Evolutionary conservation across 768 basidiomycete species (phyloP), one percentile per base, ranked within the genome.

Genomic region (Termitomyces heimii): DNA sequence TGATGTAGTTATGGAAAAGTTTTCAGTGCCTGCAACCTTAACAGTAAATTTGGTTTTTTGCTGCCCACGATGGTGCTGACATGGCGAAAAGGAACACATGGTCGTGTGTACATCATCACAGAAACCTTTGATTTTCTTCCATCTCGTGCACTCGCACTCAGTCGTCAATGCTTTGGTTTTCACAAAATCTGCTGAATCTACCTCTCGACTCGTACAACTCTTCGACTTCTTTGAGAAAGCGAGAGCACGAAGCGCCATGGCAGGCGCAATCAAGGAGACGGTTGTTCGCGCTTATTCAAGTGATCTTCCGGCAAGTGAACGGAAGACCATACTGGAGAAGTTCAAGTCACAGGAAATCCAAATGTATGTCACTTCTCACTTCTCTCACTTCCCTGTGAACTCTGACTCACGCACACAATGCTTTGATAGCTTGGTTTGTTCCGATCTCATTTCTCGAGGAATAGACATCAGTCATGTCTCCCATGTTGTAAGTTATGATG

Each of bases 141-240:
- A 98, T 66, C 86, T 99, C 51, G 77, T 97, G 2, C 85, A 89
- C 65, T 67, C 74, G 8, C 77, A 74, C 47, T 65, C 75, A 8
- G 77, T 94, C 22, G 76, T 70, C 9, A 89, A 89, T 57, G 89
- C 88, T 0, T 77, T 99, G 34, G 86, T 97, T 31, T 99, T 99
- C 74, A 97, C 96, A n/a, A 98, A 98, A 72, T 93, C 90, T 0
- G 88, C 95, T 5, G 95, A 98, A 67, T 93, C 92, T 0, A 91
- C 94, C 0, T 75, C 77, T 4, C 83, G 96, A 9, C 84, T 98
- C 7, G 86, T 94, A 28, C 82, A 78, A 40, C 77, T 98, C 12
- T 83, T 98, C 61, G 82, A 88, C 26, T 88, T 88, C 63, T 94
- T 97, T 62, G 86, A 93, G 72, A 75, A 77, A 16, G 76, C 82